A percentile compares a stretch with the other conserved stretches of the same genome.
phyloP scores from a whole-genome alignment of 169 alveolate species.

The Cryptosporidium felis region DNA sequence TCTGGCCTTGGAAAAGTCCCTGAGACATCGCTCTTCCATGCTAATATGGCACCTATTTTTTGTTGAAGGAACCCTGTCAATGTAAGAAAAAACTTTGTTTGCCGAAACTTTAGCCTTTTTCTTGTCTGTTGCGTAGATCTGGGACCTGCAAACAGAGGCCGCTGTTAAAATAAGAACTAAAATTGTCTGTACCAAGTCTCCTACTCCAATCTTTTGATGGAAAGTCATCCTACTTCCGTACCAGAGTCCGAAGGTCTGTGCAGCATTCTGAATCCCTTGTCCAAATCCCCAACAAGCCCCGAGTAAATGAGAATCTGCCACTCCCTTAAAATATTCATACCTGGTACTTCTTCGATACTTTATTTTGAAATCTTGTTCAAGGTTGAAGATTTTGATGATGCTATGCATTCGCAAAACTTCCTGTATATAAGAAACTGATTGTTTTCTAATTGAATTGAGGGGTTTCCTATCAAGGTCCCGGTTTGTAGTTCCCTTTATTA shows the following conservation, averaged over 20 bases:
- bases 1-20: neutral
- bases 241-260: constrained; percentile 65
- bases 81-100: constrained; percentile 11
- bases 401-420: constrained; percentile 63
- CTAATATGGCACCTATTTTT: constrained; percentile 6
- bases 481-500: constrained; percentile 27
- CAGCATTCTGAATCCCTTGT: constrained; percentile 55
- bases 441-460: neutral
- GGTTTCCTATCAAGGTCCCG: neutral
- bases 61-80: constrained; percentile 10
- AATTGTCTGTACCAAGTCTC: constrained; percentile 54
- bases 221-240: constrained; percentile 50
- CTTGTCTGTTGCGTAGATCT: constrained; percentile 56
- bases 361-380: constrained; percentile 1
- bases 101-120: constrained; percentile 59
- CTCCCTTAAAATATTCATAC: constrained; percentile 50
- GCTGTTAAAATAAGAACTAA: constrained; percentile 31
- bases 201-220: constrained; percentile 4
- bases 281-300: constrained; percentile 66
- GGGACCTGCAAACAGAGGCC: constrained; percentile 68
- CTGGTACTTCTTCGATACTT: constrained; percentile 55
- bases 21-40: constrained; percentile 21
- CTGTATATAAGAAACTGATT: constrained; percentile 17
- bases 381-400: constrained; percentile 25
- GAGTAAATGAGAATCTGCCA: constrained; percentile 2